A percentile compares a stretch with the other conserved stretches of the same genome.
phyloP scores from a whole-genome alignment of 805 yeast genomes.

The Sugiyamaella valdiviana region DNA sequence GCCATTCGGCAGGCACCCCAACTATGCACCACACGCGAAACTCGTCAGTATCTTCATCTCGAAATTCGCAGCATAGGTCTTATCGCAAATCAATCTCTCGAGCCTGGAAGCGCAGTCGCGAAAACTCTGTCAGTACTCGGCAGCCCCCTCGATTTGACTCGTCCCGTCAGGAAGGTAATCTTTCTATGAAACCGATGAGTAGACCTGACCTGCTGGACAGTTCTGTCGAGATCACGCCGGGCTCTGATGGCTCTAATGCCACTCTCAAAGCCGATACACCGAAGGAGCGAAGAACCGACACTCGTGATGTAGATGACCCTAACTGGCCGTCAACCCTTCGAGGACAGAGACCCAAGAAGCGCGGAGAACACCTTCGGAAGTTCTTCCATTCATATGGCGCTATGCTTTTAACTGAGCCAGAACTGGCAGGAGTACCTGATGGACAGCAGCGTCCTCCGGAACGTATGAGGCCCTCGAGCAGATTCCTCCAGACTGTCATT shows the following conservation, averaged over 20 bases:
- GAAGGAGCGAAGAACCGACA: no score
- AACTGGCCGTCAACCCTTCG: not conserved
- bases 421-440: not conserved
- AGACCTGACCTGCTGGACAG: no score
- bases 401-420: slow-evolving; percentile 9
- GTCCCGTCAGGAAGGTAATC: not conserved
- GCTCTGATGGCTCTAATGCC: no score
- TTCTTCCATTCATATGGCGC: slow-evolving; percentile 15
- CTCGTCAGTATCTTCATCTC: not conserved
- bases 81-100: not conserved
- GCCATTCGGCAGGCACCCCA: not conserved
- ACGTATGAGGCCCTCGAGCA: slow-evolving; percentile 17
- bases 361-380: slow-evolving; percentile 10
- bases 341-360: not conserved
- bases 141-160: not conserved
- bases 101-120: not conserved
- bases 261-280: no score
- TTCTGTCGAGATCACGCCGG: no score
- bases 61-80: not conserved
- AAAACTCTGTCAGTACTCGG: not conserved
- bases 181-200: no score
- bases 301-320: not conserved
- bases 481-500: slow-evolving; percentile 26
- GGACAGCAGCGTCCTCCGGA: not conserved
- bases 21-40: not conserved